These are phyloP conservation scores for Fusarium penzigii DNA, from an alignment of 2,329 filamentous ascomycete genomes.

Conservation along the genomic window DNA sequence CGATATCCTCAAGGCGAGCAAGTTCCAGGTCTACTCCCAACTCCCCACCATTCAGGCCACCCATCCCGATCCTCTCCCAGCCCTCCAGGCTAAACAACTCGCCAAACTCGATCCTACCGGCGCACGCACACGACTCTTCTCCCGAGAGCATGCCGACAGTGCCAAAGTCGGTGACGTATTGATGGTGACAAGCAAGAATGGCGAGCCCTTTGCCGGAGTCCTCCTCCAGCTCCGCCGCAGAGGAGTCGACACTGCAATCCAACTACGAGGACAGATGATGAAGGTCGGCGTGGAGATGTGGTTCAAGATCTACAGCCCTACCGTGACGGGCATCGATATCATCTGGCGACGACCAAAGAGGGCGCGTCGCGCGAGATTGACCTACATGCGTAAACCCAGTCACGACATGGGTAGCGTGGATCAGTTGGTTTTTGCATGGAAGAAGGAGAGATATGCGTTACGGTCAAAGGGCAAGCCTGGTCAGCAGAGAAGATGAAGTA, in stretches of 20 bases:
- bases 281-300: constrained; percentile 94
- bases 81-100: constrained; percentile 70
- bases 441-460: constrained; percentile 46
- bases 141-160: constrained; percentile 72
- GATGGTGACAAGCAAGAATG: constrained; percentile 77
- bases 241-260: constrained; percentile 85
- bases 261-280: constrained; percentile 84
- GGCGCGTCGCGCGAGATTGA: constrained; percentile 82
- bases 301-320: constrained; percentile 92
- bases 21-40: constrained; percentile 57
- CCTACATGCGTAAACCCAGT: constrained; percentile 85
- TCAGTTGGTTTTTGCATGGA: constrained; percentile 64
- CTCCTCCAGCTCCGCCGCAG: constrained; percentile 83
- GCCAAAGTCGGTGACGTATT: constrained; percentile 88
- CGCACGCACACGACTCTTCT: constrained; percentile 79
- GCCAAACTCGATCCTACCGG: constrained; percentile 79
- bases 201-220: constrained; percentile 88
- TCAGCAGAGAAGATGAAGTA: constrained; percentile 19
- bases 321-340: constrained; percentile 88
- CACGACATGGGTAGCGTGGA: constrained; percentile 89
- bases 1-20: constrained; percentile 37
- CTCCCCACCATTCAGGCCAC: constrained; percentile 54
- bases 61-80: constrained; percentile 67
- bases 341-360: constrained; percentile 84
- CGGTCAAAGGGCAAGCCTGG: constrained; percentile 35